These are phyloP conservation scores for Moesziomyces sp. DNA, from an alignment of 1,284 basidiomycete genomes.

Conservation along the genomic window DNA sequence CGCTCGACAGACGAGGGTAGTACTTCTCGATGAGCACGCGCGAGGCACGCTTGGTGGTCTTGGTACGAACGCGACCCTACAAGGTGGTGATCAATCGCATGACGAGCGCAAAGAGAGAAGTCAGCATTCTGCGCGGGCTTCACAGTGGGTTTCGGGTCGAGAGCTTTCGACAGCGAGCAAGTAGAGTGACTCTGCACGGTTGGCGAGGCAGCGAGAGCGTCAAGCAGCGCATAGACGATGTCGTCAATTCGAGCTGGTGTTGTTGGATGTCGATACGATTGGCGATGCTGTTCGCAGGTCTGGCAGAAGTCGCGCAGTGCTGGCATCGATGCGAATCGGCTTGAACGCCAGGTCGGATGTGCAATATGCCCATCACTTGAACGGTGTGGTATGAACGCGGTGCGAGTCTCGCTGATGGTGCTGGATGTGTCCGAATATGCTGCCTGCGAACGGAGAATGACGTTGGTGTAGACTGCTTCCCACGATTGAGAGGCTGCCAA, in stretches of 20 bases:
- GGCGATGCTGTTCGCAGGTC: background rate
- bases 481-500: too few species aligned
- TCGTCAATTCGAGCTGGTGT: too few species aligned
- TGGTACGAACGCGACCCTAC: constrained; percentile 99
- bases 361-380: too few species aligned
- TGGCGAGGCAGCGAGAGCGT: background rate
- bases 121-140: constrained; percentile 6
- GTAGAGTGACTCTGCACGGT: background rate
- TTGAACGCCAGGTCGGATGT: background rate
- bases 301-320: background rate
- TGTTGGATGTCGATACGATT: too few species aligned
- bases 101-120: background rate
- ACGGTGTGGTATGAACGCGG: too few species aligned
- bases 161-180: background rate
- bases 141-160: too few species aligned
- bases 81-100: background rate
- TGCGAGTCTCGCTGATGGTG: too few species aligned
- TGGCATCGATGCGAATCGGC: too few species aligned
- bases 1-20: constrained; percentile 70
- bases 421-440: too few species aligned
- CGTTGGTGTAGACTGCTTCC: too few species aligned
- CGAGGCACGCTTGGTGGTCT: constrained; percentile 99
- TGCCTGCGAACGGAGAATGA: too few species aligned
- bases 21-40: constrained; percentile 99
- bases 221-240: background rate